Evolutionary conservation across 108 stramenopile species (phyloP).

Genomic region (Stephanodiscus minutulus): DNA sequence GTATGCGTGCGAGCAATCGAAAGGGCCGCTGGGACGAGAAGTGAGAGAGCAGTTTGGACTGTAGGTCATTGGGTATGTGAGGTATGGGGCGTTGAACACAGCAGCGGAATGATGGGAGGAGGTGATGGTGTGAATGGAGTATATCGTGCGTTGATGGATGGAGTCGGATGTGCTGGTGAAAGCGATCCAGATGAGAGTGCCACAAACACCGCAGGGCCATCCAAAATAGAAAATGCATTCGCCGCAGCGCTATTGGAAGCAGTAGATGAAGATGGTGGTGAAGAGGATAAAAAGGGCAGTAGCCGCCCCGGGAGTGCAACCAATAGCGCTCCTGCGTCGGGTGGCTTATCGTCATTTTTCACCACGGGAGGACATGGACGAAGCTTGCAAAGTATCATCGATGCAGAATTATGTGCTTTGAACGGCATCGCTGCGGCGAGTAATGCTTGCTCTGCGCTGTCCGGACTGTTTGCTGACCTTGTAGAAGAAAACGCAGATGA

Average conservation of each 20-base stretch:
- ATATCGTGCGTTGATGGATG: constrained; percentile 69
- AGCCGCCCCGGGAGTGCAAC: constrained; percentile 11
- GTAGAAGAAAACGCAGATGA: constrained; percentile 38
- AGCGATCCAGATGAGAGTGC: constrained; percentile 5
- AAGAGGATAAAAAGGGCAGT: neutral
- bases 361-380: constrained; percentile 29
- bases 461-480: constrained; percentile 60
- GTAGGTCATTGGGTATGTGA: constrained; percentile 82
- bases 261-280: constrained; percentile 66
- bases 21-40: constrained; percentile 75
- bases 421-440: constrained; percentile 78
- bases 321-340: constrained; percentile 58
- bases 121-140: constrained; percentile 48
- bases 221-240: constrained; percentile 54
- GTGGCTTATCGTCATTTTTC: constrained; percentile 52
- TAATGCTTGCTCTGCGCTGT: constrained; percentile 63
- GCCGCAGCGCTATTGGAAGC: constrained; percentile 78
- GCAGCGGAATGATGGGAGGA: constrained; percentile 24
- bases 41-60: constrained; percentile 76
- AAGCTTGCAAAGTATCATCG: constrained; percentile 56
- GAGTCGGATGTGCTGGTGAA: constrained; percentile 36
- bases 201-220: neutral
- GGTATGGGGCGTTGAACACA: constrained; percentile 71
- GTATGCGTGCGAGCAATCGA: constrained; percentile 73
- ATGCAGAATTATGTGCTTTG: constrained; percentile 68